A percentile compares a stretch with the other conserved stretches of the same genome.
Evolutionary conservation across 257 asterid genomes (phyloP).

Genomic region (Asclepias syriaca): DNA sequence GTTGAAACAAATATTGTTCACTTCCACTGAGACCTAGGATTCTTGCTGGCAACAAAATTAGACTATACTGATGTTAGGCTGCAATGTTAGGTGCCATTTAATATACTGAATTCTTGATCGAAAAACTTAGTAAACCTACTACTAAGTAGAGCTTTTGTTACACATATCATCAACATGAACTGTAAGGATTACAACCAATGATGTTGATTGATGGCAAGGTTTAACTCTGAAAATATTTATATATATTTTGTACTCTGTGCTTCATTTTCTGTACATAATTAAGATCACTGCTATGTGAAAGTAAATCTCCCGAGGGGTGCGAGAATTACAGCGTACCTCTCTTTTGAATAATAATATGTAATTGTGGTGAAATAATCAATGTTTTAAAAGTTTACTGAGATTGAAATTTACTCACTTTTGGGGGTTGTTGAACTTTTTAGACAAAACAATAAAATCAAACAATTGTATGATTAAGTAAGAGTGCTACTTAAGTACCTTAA

Average conservation of each 20-base stretch:
- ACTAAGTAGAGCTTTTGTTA: background rate
- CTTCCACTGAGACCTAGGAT: background rate
- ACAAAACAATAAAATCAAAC: background rate
- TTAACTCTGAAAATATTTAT: background rate
- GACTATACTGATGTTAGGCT: background rate
- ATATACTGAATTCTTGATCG: background rate
- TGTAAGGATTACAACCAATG: background rate
- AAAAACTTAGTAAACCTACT: no score
- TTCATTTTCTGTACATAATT: no score
- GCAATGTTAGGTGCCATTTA: slow-evolving; percentile 22
- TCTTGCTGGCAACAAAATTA: slow-evolving; percentile 10
- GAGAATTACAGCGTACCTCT: no score
- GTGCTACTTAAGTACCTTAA: background rate
- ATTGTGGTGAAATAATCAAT: no score
- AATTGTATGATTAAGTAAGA: slow-evolving; percentile 4
- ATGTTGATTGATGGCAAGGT: background rate
- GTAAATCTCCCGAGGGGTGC: no score
- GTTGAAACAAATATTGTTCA: background rate
- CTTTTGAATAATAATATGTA: no score
- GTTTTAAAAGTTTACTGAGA: no score
- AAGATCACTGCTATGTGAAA: no score
- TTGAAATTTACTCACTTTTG: background rate
- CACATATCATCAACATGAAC: no score
- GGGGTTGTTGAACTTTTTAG: slow-evolving; percentile 15
- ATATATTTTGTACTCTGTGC: background rate